Evolutionary conservation across 2,329 filamentous ascomycete genomes (phyloP), one percentile per base, ranked within the genome.

Genomic region (Coccinonectria pachysandricola): DNA sequence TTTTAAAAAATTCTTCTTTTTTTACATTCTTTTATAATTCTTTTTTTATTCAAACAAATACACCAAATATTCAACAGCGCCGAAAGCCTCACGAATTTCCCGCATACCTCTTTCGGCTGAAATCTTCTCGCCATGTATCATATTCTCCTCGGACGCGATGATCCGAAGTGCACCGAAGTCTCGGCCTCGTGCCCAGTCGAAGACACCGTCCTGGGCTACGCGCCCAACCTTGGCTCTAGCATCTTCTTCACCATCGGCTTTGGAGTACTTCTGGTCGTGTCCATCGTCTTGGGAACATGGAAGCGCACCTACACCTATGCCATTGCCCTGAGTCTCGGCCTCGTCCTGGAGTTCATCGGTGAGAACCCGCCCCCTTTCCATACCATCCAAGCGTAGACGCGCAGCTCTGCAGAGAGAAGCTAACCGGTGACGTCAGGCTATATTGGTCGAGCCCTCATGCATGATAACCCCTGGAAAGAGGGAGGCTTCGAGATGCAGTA

Each of bases 401-500:
- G n/a, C n/a, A n/a, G n/a, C n/a, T n/a, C n/a, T n/a, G n/a, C n/a
- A n/a, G n/a, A n/a, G n/a, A n/a, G n/a, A n/a, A n/a, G n/a, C n/a
- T n/a, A n/a, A 16, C 35, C 20, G 12, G 4, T n/a, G 7, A 1
- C 7, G 1, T 9, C 32, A 67, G 71, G 70, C 34, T 75, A 74
- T 47, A 45, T 64, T 23, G 64, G 61, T 11, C 64, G 71, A 27
- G 52, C 65, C 21, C 53, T 64, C 12, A 57, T 75, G 21, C 50
- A 64, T 42, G 23, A 50, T 22, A 70, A 71, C 50, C 69, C 71
- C 4, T 78, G 67, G 64, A 54, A 68, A 49, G 43, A 57, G 9
- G 35, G 53, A 27, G 61, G 64, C 32, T 76, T 76, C 53, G 52
- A 74, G 48, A 62, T 68, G 23, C 69, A 75, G 35, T 73, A 76